These are phyloP conservation scores for Xylaria sp. DNA, from an alignment of 2,329 filamentous ascomycete genomes.

Conservation along the genomic window DNA sequence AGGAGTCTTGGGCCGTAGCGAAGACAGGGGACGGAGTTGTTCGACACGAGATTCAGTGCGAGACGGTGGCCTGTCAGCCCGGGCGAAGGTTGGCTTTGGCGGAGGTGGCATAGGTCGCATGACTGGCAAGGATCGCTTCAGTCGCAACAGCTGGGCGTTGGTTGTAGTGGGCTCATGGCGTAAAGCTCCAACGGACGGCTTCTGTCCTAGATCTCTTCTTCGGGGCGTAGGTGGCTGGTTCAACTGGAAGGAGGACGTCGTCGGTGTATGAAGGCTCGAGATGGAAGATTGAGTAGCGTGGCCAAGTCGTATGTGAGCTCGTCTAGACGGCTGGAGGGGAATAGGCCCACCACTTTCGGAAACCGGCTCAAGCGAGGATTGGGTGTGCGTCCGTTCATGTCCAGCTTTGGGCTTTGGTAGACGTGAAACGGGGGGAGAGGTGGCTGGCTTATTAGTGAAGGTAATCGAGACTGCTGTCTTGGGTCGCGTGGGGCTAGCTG, in stretches of 20 bases:
- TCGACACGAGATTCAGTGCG: conserved; percentile 58
- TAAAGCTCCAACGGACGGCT: conserved; percentile 56
- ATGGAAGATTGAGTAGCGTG: conserved; percentile 72
- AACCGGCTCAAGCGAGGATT: conserved; percentile 85
- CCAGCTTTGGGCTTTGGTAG: conserved; percentile 74
- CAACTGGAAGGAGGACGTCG: conserved; percentile 57
- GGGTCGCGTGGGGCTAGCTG: conserved; percentile 69
- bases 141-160: conserved; percentile 64
- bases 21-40: conserved; percentile 52
- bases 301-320: conserved; percentile 68
- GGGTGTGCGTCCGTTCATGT: conserved; percentile 68
- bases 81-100: conserved; percentile 50
- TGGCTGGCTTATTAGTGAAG: conserved; percentile 78
- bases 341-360: conserved; percentile 84
- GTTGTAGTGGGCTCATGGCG: conserved; percentile 66
- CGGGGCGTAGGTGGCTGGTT: conserved; percentile 62
- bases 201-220: conserved; percentile 60
- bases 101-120: conserved; percentile 57
- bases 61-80: conserved; percentile 63
- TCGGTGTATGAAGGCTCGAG: conserved; percentile 63
- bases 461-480: conserved; percentile 83
- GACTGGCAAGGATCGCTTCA: conserved; percentile 67
- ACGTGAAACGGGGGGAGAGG: conserved; percentile 59
- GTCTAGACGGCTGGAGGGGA: conserved; percentile 55
- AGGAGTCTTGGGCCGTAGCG: conserved; percentile 70